Evolutionary conservation across 2,329 filamentous ascomycete species (phyloP), one percentile per base, ranked within the genome.

Genomic region (Penicillium freii): DNA sequence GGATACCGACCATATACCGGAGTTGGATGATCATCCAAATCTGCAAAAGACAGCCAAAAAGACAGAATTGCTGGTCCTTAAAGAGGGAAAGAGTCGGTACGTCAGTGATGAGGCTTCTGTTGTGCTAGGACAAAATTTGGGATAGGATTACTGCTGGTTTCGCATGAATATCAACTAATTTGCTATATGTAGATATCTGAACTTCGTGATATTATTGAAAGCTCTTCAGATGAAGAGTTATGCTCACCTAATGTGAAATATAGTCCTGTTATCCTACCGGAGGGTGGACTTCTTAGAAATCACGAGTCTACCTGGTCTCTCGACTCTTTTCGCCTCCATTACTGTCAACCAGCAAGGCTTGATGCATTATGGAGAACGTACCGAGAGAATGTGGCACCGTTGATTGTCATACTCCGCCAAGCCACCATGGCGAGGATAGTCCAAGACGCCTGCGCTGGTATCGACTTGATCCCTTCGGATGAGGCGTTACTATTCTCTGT

Each of bases 381-480:
- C 19, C 33, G 61, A 10, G 23, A 52, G 11, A 66, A 64, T 51
- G 64, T 68, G 8, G 62, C 62, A 2, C 65, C 66, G 5, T 19
- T 69, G 33, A 62, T 68, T 11, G 45, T 55, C 11, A 50, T 68
- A 7, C 34, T 69, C 3, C 62, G 66, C 21, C 36, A 34, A 23
- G 55, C 53, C 1, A 50, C 63, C 0, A 38, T 62, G 9, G 51
- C 51, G 1, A 13, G 10, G 23, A 44, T 62, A 10, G 38, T 64
- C 3, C 51, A 19, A 8, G 23, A 60, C 5, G 50, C 40, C 27
- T 31, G 43, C 10, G 29, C 44, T 4, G 51, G 29, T 17, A 2
- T 46, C 8, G 42, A 44, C 1, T 47, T 58, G 9, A 45, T 43
- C 5, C 40, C 44, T 10, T 15, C 47, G 1, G 33, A 46, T 15